phyloP scores from a whole-genome alignment of 148 eudicot genomes.

The Vaccinium macrocarpon region DNA sequence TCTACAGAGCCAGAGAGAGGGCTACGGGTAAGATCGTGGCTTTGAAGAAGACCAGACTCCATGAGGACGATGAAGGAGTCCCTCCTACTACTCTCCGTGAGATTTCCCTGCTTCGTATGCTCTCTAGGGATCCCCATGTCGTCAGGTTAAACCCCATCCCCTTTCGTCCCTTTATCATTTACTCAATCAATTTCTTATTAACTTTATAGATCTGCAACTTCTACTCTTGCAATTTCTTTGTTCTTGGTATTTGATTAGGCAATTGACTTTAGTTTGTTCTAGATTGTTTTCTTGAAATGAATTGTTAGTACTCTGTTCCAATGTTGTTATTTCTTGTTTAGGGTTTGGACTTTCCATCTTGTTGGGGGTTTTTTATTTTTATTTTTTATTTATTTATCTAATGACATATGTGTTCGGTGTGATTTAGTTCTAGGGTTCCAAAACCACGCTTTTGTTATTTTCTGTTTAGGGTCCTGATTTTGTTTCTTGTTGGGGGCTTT shows the following conservation, averaged over 20 bases:
- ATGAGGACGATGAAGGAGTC: constrained; percentile 93
- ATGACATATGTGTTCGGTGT: not conserved
- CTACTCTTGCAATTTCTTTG: not conserved
- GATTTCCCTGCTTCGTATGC: constrained; percentile 84
- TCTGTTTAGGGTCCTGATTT: not conserved
- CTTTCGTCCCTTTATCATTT: not conserved
- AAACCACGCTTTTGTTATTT: not conserved
- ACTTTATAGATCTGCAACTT: not conserved
- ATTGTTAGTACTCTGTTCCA: not conserved
- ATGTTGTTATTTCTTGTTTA: not conserved
- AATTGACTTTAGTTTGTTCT: not conserved
- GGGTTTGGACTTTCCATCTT: constrained; percentile 10
- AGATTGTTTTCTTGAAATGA: constrained; percentile 10
- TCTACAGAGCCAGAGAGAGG: constrained; percentile 80
- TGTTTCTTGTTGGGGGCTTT: not conserved
- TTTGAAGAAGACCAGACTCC: constrained; percentile 86
- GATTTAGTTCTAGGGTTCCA: constrained; percentile 6
- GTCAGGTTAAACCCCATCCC: constrained; percentile 47
- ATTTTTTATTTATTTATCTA: not conserved
- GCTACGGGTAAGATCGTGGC: constrained; percentile 92
- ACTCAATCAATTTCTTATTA: not conserved
- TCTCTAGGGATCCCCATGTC: constrained; percentile 87
- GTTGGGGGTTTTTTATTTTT: not conserved
- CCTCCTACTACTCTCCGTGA: constrained; percentile 97
- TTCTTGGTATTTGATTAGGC: not conserved